Conservation (phyloP, 2,329 filamentous ascomycete species). For the Fusarium bactridioides region DNA sequence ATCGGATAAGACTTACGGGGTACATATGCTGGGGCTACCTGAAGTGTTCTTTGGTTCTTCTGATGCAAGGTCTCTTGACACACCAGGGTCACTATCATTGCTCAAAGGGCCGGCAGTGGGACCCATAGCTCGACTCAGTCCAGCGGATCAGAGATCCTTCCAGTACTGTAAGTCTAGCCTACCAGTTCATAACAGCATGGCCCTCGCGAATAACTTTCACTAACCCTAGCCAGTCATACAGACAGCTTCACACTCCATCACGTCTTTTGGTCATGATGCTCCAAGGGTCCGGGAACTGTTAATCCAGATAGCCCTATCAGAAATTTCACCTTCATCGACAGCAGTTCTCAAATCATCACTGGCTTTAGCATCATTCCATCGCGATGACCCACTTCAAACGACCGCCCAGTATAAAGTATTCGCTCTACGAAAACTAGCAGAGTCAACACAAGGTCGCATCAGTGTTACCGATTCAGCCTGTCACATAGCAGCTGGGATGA, state of each 20-base stretch:
- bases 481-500: slow-evolving; percentile 33
- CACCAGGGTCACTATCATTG: background rate
- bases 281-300: slow-evolving; percentile 6
- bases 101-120: background rate
- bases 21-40: background rate
- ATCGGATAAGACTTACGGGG: background rate
- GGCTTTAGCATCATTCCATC: slow-evolving; percentile 27
- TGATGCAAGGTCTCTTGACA: fast-evolving
- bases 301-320: slow-evolving; percentile 27
- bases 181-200: fast-evolving
- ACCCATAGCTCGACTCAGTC: slow-evolving; percentile 28
- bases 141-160: slow-evolving; percentile 1
- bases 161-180: slow-evolving; percentile 24
- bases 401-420: slow-evolving; percentile 3
- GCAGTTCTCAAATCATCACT: slow-evolving; percentile 24
- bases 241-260: slow-evolving; percentile 22
- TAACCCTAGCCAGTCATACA: slow-evolving; percentile 16
- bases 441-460: background rate
- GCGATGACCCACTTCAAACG: fast-evolving
- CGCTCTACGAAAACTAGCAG: slow-evolving; percentile 16
- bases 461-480: slow-evolving; percentile 1
- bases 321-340: background rate
- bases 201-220: fast-evolving
- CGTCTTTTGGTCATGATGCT: slow-evolving; percentile 19
- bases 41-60: fast-evolving